Base-by-base conservation (phyloP, 2,329 filamentous ascomycete genomes). In the Aspergillus pseudotamarii region DNA sequence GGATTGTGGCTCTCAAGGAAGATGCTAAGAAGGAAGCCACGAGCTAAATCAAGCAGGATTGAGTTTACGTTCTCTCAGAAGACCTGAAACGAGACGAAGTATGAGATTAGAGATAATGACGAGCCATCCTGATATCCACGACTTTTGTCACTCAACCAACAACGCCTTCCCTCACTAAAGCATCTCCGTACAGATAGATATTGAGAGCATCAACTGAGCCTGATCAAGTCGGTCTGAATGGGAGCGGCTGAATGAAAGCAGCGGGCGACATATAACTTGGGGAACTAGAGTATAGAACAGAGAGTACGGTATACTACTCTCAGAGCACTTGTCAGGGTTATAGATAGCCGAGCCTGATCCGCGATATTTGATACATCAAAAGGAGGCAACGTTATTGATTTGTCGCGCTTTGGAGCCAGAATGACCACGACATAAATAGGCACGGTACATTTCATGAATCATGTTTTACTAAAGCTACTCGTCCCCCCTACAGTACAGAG, bases 1-100 rank as follows among this genome's bases (percentile, higher is more conserved):
- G 93, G 58, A 97, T 98, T 72, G 94, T 98, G 26, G 92, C 91
- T 55, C 79, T 97, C 73, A 96, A 96, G 82, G 94, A 97, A 63
- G 69, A 69, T 43, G 61, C 62, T 5, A 64, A 66, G 6, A 69
- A 68, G 56, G 59, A 54, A 36, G 10, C 51, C 12, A 32, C 36
- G 32, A 54, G 32, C 30, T 54, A 54, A 26, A 21, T 12, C n/a
- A 19, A 9, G 14, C 12, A 6, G 23, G 19, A 19, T 19, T 14
- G 8, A 11, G 8, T 16, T 16, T 9, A 26, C 6, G 23, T 48
- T 48, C 23, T 48, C 23, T 48, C n/a, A 19, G 19, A 23, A 48
- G 46, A 48, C 23, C 12, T 9, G 21, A 19, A 16, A 48, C 21
- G 8, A 19, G 23, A 48, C 21, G 6, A 26, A 48, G 23, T 48